Evolutionary conservation across 2,329 filamentous ascomycete genomes (phyloP).

Genomic region (Fusarium mexicanum): DNA sequence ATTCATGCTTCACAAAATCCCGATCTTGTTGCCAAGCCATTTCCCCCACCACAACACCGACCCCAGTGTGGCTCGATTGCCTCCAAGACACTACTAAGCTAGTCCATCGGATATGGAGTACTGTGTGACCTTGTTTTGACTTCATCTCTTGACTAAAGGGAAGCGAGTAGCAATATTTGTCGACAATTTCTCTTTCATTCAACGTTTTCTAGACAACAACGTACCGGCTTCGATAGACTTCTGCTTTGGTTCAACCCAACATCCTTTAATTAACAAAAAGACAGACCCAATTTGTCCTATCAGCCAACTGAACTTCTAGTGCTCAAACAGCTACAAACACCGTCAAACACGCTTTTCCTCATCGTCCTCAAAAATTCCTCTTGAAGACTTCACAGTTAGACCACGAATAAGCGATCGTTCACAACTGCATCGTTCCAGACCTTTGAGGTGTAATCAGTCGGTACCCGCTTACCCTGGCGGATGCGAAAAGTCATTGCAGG

Average conservation of each 20-base stretch:
- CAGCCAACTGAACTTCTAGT: constrained; percentile 3
- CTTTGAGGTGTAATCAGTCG: constrained; percentile 40
- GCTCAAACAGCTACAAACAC: neutral
- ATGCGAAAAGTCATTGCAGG: constrained; percentile 45
- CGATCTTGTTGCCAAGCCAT: constrained; percentile 3
- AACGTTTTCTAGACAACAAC: neutral
- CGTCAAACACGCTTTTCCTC: neutral
- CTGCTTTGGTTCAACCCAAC: neutral
- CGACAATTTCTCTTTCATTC: constrained; percentile 1
- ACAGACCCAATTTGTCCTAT: constrained; percentile 14
- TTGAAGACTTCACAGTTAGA: constrained; percentile 2
- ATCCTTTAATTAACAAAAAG: neutral
- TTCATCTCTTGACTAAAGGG: constrained; percentile 3
- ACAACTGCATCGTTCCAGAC: constrained; percentile 47
- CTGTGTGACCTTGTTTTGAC: constrained; percentile 25
- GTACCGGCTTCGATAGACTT: neutral
- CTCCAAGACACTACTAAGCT: constrained; percentile 1
- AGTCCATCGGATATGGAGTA: neutral
- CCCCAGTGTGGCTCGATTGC: constrained; percentile 7
- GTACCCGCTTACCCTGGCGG: constrained; percentile 9
- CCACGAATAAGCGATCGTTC: constrained; percentile 35
- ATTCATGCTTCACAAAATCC: neutral
- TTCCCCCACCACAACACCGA: neutral
- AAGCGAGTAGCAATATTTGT: neutral
- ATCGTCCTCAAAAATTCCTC: neutral